Evolutionary conservation across 1,139 yeast genomes (phyloP).

Genomic region (Lizanozyma gosingica): DNA sequence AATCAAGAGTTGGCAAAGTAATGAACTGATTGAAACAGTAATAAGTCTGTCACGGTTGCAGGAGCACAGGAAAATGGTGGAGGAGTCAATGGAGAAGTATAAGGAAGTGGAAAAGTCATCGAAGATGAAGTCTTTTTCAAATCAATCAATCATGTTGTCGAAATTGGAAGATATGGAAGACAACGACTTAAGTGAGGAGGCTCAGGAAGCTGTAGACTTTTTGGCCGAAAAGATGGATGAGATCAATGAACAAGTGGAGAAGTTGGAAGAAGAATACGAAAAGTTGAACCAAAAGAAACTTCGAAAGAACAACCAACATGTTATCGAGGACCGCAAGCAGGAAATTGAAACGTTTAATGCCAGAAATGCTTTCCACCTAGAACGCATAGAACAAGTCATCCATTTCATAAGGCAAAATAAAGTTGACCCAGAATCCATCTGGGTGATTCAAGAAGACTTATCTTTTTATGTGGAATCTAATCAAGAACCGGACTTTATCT

Average conservation of each 20-base stretch:
- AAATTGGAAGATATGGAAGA: constrained; percentile 24
- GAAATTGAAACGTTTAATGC: constrained; percentile 29
- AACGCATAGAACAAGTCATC: constrained; percentile 26
- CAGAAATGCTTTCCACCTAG: constrained; percentile 31
- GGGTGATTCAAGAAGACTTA: constrained; percentile 33
- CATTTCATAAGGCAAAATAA: constrained; percentile 22
- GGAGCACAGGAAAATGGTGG: constrained; percentile 34
- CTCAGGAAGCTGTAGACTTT: constrained; percentile 25
- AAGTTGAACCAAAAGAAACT: constrained; percentile 32
- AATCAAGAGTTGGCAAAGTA: constrained; percentile 90
- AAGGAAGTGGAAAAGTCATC: constrained; percentile 90
- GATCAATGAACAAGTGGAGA: constrained; percentile 26
- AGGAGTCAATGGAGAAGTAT: constrained; percentile 89
- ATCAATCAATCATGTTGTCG: constrained; percentile 40
- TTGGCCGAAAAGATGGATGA: constrained; percentile 23
- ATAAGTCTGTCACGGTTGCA: constrained; percentile 29
- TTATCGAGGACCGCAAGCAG: constrained; percentile 35
- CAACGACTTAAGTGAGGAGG: constrained; percentile 25
- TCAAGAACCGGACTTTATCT: constrained; percentile 31
- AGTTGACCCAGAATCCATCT: constrained; percentile 25
- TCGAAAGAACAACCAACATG: constrained; percentile 29
- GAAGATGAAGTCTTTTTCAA: constrained; percentile 85
- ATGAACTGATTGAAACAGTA: constrained; percentile 66
- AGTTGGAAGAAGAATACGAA: constrained; percentile 27
- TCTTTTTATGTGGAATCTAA: constrained; percentile 29